Percentiles rank a stretch among this genome's conserved stretches.
Conservation (phyloP, 345 rosid genomes). For the Noccaea bulbosa region DNA sequence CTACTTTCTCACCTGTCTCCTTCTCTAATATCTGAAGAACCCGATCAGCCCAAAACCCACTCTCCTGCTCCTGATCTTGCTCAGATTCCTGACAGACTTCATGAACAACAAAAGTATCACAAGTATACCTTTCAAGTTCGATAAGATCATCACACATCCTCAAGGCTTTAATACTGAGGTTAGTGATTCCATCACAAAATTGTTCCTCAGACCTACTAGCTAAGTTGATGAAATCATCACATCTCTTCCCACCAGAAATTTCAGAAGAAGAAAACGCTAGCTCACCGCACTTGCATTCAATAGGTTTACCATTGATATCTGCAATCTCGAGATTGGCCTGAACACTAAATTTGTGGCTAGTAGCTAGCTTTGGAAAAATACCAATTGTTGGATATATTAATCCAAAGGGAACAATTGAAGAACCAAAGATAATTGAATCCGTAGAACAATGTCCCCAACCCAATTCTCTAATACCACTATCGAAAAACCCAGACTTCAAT, state of each 20-base stretch:
- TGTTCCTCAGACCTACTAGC: slow-evolving; percentile 44
- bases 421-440: slow-evolving; percentile 64
- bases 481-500: slow-evolving; percentile 48
- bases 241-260: slow-evolving; percentile 25
- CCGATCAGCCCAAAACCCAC: slow-evolving; percentile 62
- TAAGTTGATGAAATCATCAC: too few relatives aligned
- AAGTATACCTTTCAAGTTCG: slow-evolving; percentile 45
- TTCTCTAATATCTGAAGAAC: slow-evolving; percentile 58
- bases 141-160: slow-evolving; percentile 48
- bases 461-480: slow-evolving; percentile 59
- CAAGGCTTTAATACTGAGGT: slow-evolving; percentile 58
- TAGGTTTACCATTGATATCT: slow-evolving; percentile 69
- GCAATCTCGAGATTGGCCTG: slow-evolving; percentile 69
- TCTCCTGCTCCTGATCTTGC: slow-evolving; percentile 42
- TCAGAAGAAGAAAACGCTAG: slow-evolving; percentile 56
- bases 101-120: slow-evolving; percentile 53
- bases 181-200: slow-evolving; percentile 46
- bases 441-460: slow-evolving; percentile 91
- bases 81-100: slow-evolving; percentile 45
- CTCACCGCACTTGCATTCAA: slow-evolving; percentile 77
- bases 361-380: slow-evolving; percentile 42
- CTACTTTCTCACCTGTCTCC: slow-evolving; percentile 56
- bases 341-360: slow-evolving; percentile 40
- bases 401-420: slow-evolving; percentile 72
- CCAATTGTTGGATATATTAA: slow-evolving; percentile 79